Percentiles rank a stretch among this genome's conserved stretches.
phyloP scores from a whole-genome alignment of 257 asterid genomes.

The Coffea canephora region DNA sequence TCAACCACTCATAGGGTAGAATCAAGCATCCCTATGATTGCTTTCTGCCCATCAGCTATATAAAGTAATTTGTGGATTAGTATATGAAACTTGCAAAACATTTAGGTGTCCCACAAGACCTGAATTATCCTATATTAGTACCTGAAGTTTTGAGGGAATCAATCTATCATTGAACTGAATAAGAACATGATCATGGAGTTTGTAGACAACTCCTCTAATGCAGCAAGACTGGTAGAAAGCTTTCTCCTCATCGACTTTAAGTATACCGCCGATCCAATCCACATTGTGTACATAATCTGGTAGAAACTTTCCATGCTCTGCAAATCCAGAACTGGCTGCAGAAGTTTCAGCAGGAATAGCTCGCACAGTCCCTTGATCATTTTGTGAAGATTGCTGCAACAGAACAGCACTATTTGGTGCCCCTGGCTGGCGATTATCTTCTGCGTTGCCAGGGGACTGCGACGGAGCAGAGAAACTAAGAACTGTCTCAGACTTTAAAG shows the following conservation, averaged over 20 bases:
- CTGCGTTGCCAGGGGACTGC: conserved; percentile 24
- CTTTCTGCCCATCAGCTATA: not conserved
- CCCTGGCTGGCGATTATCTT: conserved; percentile 18
- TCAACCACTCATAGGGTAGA: not conserved
- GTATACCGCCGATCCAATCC: conserved; percentile 68
- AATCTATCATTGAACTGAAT: conserved; percentile 51
- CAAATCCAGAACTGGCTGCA: conserved; percentile 28
- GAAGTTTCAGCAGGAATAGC: conserved; percentile 45
- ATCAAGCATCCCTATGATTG: not conserved
- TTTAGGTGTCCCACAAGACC: not conserved
- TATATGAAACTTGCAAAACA: not conserved
- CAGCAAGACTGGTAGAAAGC: conserved; percentile 59
- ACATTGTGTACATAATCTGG: conserved; percentile 43
- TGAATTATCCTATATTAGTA: conserved; percentile 30
- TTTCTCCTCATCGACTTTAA: conserved; percentile 58
- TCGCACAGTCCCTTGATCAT: conserved; percentile 34
- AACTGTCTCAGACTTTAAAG: conserved; percentile 26
- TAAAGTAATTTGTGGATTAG: not conserved
- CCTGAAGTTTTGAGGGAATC: conserved; percentile 84
- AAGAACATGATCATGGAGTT: conserved; percentile 58
- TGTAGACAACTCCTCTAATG: conserved; percentile 62
- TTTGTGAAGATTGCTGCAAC: conserved; percentile 22
- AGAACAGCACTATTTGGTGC: conserved; percentile 31
- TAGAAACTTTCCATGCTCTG: conserved; percentile 35
- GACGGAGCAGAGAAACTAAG: conserved; percentile 31